Evolutionary conservation across 2,329 filamentous ascomycete species (phyloP).

Genomic region (Rhexocercosporidium sp.): DNA sequence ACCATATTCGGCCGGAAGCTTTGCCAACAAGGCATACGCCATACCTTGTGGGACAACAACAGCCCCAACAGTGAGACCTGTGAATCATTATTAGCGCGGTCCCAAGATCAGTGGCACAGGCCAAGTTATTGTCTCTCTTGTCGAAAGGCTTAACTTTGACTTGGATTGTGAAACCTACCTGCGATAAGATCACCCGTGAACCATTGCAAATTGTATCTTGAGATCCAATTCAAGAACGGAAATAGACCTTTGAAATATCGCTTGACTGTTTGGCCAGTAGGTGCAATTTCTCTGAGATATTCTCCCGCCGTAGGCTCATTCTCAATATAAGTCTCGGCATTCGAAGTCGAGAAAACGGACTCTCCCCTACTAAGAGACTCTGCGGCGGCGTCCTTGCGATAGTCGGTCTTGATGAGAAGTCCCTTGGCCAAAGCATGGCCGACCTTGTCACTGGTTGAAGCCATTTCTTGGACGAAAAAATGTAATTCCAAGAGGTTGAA

Average conservation of each 20-base stretch:
- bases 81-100: constrained; percentile 20
- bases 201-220: constrained; percentile 89
- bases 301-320: constrained; percentile 76
- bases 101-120: background rate
- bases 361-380: constrained; percentile 74
- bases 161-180: constrained; percentile 55
- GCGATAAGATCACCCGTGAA: constrained; percentile 87
- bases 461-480: constrained; percentile 4
- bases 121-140: background rate
- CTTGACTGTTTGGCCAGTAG: constrained; percentile 57
- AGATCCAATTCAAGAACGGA: constrained; percentile 87
- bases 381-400: constrained; percentile 60
- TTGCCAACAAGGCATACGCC: constrained; percentile 88
- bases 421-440: constrained; percentile 78
- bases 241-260: constrained; percentile 76
- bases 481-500: background rate
- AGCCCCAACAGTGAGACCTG: constrained; percentile 71
- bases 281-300: constrained; percentile 71
- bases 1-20: constrained; percentile 81
- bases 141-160: background rate
- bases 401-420: constrained; percentile 81
- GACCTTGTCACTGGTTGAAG: constrained; percentile 50
- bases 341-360: constrained; percentile 76
- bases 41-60: constrained; percentile 95
- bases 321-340: constrained; percentile 81